Conservation (phyloP, 768 basidiomycete genomes). For the Termitomyces sp. region DNA sequence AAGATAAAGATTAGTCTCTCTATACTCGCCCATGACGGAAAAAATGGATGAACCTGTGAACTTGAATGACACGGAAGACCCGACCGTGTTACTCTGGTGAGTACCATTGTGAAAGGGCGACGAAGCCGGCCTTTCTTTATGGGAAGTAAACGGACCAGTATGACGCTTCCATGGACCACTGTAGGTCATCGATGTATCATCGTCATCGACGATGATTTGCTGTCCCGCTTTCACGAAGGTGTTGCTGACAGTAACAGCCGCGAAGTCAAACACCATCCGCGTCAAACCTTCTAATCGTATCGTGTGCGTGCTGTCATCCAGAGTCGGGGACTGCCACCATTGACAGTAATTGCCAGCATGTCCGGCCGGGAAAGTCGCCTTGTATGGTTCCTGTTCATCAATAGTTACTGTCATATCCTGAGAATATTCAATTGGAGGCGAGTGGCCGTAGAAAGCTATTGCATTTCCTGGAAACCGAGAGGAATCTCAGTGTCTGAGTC, state of each 20-base stretch:
- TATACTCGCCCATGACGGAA: neutral
- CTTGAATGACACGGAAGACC: neutral
- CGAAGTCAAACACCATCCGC: neutral
- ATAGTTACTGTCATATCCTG: conserved; percentile 5
- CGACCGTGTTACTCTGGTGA: neutral
- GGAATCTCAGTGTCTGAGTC: neutral
- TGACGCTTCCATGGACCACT: neutral
- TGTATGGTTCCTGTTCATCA: neutral
- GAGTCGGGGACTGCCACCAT: conserved; percentile 7
- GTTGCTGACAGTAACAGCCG: neutral
- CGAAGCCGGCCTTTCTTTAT: neutral
- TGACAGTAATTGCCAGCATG: conserved; percentile 5
- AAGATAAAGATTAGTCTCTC: neutral
- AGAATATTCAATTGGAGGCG: neutral
- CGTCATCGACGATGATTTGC: conserved; percentile 9
- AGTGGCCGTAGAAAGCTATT: conserved; percentile 2
- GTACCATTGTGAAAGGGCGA: conserved; percentile 8
- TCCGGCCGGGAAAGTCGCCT: neutral
- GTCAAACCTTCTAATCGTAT: neutral
- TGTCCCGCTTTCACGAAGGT: neutral
- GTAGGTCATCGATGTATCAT: neutral
- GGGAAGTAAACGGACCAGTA: no score
- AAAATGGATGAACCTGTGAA: conserved; percentile 4
- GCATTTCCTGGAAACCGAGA: neutral
- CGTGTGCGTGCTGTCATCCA: neutral